A percentile compares a stretch with the other conserved stretches of the same genome.
These are phyloP conservation scores for Auxenochlorella pyrenoidosa DNA, from an alignment of 139 green algal genomes.

Conservation along the genomic window DNA sequence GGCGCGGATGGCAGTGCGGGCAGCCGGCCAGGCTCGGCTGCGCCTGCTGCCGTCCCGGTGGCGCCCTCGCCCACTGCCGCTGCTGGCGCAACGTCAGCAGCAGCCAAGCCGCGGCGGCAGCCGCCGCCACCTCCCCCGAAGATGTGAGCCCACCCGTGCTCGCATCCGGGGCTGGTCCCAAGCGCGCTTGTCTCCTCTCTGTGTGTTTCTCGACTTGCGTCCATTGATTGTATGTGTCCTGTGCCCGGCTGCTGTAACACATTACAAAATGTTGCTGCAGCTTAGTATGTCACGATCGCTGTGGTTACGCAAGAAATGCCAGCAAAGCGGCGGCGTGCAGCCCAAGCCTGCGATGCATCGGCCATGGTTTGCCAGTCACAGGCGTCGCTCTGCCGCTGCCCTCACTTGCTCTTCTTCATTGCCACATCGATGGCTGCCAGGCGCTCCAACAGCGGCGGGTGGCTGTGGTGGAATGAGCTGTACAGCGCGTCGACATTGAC, in stretches of 20 bases:
- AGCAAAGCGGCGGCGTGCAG: too few relatives aligned
- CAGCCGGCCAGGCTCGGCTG: conserved; percentile 9
- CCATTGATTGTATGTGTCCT: neutral
- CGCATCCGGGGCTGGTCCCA: neutral
- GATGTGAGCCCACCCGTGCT: neutral
- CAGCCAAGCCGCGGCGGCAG: conserved; percentile 29
- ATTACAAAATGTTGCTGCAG: too few relatives aligned
- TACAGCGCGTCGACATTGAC: conserved; percentile 71
- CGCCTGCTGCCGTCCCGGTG: neutral
- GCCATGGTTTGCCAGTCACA: too few relatives aligned
- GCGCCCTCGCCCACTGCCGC: conserved; percentile 13
- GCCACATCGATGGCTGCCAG: conserved; percentile 76
- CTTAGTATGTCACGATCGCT: too few relatives aligned
- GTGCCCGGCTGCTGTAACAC: neutral
- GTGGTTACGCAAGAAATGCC: too few relatives aligned
- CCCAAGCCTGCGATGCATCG: too few relatives aligned
- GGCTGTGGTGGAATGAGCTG: conserved; percentile 82
- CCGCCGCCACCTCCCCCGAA: conserved; percentile 25
- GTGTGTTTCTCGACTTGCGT: neutral
- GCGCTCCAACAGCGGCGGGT: conserved; percentile 85
- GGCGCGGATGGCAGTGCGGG: neutral
- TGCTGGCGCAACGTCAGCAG: neutral
- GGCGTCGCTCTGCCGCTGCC: too few relatives aligned
- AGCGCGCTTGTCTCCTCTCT: neutral
- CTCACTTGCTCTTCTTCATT: conserved; percentile 49